Percentiles rank a stretch among this genome's conserved stretches.
These are phyloP conservation scores for Podila horticola DNA, from an alignment of 192 early-diverging fungal species.

Conservation along the genomic window DNA sequence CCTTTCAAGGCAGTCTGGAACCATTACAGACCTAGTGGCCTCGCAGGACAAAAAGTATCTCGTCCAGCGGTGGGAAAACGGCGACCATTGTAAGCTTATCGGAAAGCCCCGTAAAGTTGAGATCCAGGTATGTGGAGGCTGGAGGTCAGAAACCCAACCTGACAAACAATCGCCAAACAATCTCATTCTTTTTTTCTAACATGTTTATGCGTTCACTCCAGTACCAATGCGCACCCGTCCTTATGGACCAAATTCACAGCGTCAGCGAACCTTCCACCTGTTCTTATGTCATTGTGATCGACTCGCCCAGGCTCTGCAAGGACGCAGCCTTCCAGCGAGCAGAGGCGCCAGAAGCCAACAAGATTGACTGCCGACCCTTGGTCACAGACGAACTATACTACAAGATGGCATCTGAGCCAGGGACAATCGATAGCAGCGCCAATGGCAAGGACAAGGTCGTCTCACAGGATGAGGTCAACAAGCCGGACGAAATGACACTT, in stretches of 20 bases:
- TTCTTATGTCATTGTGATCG: constrained; percentile 81
- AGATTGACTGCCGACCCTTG: constrained; percentile 72
- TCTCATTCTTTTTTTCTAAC: background rate
- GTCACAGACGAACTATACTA: constrained; percentile 64
- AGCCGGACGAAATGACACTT: too few relatives aligned
- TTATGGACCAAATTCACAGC: constrained; percentile 67
- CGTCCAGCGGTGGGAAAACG: constrained; percentile 77
- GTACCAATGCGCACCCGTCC: constrained; percentile 81
- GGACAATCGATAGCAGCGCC: constrained; percentile 15
- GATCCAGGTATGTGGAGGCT: constrained; percentile 64
- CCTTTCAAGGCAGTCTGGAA: background rate
- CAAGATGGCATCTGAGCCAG: constrained; percentile 15
- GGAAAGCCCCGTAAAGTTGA: constrained; percentile 74
- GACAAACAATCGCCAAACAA: background rate
- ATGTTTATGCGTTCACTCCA: constrained; percentile 19
- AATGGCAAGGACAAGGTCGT: too few relatives aligned
- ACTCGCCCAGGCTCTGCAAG: constrained; percentile 78
- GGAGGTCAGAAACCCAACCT: background rate
- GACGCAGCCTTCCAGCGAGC: constrained; percentile 63
- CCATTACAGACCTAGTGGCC: constrained; percentile 45
- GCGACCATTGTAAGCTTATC: constrained; percentile 81
- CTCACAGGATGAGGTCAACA: too few relatives aligned
- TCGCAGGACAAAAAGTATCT: constrained; percentile 68
- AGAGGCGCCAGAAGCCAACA: constrained; percentile 55
- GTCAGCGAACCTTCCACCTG: constrained; percentile 77